These are phyloP conservation scores for Mucuna pruriens DNA, from an alignment of 306 rosid species.

Conservation along the genomic window DNA sequence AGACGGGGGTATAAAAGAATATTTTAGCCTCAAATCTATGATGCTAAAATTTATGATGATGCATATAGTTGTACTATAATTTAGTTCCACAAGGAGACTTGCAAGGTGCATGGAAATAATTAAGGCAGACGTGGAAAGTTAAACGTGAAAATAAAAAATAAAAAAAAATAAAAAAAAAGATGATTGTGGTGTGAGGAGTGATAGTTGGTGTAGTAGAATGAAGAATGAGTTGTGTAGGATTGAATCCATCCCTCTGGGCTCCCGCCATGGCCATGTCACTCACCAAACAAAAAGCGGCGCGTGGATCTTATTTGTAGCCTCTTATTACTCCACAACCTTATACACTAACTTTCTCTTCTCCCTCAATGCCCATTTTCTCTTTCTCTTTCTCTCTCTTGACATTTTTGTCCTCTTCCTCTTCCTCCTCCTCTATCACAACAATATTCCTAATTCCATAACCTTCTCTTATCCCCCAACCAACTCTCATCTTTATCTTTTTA, in stretches of 20 bases:
- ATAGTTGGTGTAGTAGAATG: not conserved
- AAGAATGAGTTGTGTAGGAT: not conserved
- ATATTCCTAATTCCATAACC: not conserved
- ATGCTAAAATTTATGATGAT: too few relatives aligned
- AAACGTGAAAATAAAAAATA: not conserved
- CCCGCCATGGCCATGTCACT: constrained; percentile 34
- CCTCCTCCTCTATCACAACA: not conserved
- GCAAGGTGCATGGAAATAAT: not conserved
- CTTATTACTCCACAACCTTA: not conserved
- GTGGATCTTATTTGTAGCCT: constrained; percentile 36
- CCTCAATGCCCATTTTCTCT: not conserved
- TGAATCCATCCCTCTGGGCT: too few relatives aligned
- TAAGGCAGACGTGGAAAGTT: not conserved
- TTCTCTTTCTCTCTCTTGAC: not conserved
- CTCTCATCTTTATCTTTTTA: not conserved
- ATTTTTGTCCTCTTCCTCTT: constrained; percentile 30
- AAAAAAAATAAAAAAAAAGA: not conserved
- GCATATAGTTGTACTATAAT: too few relatives aligned
- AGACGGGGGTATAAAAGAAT: too few relatives aligned
- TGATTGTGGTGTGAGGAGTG: too few relatives aligned
- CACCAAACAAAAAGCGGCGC: constrained; percentile 36
- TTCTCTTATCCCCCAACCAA: constrained; percentile 16
- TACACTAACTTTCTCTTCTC: not conserved
- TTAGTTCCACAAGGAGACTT: not conserved
- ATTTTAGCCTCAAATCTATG: too few relatives aligned